Base-by-base conservation (phyloP, 2,329 filamentous ascomycete species). In the Pseudogymnoascus sp. region DNA sequence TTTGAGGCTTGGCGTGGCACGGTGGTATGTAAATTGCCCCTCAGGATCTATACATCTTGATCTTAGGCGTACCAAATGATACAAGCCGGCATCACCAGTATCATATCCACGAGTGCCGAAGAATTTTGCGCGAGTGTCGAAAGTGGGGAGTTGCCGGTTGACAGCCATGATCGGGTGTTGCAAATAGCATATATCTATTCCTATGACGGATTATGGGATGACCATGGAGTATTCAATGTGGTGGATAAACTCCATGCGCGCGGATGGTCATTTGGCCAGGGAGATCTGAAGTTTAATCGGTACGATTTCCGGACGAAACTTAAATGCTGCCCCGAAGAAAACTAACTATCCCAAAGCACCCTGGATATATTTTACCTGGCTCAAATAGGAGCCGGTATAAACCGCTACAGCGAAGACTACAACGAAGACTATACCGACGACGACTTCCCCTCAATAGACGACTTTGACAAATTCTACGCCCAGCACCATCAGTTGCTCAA, bases 1-100 rank as follows among this genome's bases (percentile, higher is more conserved):
- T 44, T 79, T 66, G 3, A 15, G 10, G 19, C 40, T 44, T 44
- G 40, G 40, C 19, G 40, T 44, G 19, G 17, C 23, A 44, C 40
- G 19, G 40, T 44, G 13, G 40, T 23, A 23, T 4, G 19, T 17
- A 40, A 44, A 23, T 44, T 23, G 19, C 19, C 11, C 11, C 4
- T 15, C 7, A n/a, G 21, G 11, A 26, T 47, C 21, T 15, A 1
- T 8, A n/a, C 7, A 9, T 47, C 6, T 47, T 47, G 21, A 47
- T 47, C 19, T 26, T 17, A 26, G 21, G 3, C 21, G 26, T 47
- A 26, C 21, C 3, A 9, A 19, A 9, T 42, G 17, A 42, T 42
- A 13, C 13, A 42, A 47, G 23, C 23, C 44, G 15, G 8, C 44
- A 28, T 26, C 44, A 17, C 10, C 44, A 50, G 21, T 28, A n/a